Evolutionary conservation across 2,329 filamentous ascomycete genomes (phyloP), one percentile per base, ranked within the genome.

Genomic region (Penicillium sp.): DNA sequence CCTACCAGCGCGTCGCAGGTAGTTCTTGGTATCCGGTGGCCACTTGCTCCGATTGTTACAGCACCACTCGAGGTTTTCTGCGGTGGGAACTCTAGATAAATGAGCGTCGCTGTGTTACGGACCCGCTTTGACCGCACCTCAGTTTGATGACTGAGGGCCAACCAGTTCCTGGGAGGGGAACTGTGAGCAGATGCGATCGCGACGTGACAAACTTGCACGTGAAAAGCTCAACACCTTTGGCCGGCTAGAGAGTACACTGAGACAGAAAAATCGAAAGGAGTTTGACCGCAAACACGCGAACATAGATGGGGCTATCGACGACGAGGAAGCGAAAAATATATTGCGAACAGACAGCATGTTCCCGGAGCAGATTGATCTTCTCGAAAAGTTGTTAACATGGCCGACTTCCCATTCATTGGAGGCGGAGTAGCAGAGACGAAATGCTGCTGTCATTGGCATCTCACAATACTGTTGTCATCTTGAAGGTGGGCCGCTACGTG

Each of bases 221-320:
- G 57, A 57, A 37, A 59, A 39, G 26, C 43, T 42, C 0, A 59
- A 61, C 10, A 60, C 46, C 4, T 57, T 55, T 21, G 13, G 57
- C 7, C 57, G 58, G 50, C 37, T 64, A 37, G 53, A 57, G 13
- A 50, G 54, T 33, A 50, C 26, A 37, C 27, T 64, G 31, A 52
- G 54, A 50, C 16, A 47, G 16, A 54, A 58, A 29, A 21, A 59
- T 8, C 53, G 53, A n/a, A 42, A 56, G 7, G 43, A 58, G 21
- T 64, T 63, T 47, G 51, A 60, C 31, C 25, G 47, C 5, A 58
- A 64, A 55, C 53, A 64, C 53, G 62, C 55, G 2, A 54, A 55
- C 8, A 57, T 59, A 51, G 60, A 64, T 14, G 63, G 60, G 45
- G 53, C 61, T 35, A 23, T 63, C 46, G 46, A 50, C 19, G 49